phyloP scores from a whole-genome alignment of 2,329 filamentous ascomycete species.

The Stenocarpella maydis region DNA sequence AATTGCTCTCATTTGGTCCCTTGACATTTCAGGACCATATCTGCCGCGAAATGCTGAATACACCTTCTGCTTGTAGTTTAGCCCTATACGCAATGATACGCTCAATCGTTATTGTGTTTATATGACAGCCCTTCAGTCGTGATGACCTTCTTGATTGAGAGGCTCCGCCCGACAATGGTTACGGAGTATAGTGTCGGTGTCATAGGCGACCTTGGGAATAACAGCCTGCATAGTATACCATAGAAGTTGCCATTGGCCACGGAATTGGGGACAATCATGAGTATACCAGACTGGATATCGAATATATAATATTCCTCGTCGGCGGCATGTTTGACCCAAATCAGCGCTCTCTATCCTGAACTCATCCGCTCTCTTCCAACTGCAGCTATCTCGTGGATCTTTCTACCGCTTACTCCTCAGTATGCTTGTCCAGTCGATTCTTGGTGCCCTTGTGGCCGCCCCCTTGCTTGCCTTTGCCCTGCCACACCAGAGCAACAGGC shows the following conservation, averaged over 20 bases:
- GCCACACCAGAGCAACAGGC: slow-evolving; percentile 20
- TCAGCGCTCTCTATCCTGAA: background rate
- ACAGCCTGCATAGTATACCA: background rate
- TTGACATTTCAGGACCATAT: slow-evolving; percentile 18
- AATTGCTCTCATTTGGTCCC: background rate
- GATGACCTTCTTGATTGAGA: slow-evolving; percentile 12
- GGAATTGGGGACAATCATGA: background rate
- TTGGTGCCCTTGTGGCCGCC: slow-evolving; percentile 14
- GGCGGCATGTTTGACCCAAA: background rate
- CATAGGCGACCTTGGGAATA: background rate
- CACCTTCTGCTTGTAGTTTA: slow-evolving; percentile 15
- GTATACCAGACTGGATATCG: background rate
- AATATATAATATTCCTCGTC: background rate
- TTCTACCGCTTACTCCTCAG: background rate
- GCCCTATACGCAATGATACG: background rate
- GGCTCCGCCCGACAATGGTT: background rate
- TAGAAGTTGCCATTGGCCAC: background rate
- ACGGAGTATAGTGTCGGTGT: background rate
- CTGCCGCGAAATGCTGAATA: background rate
- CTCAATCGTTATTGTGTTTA: slow-evolving; percentile 10
- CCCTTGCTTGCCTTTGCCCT: slow-evolving; percentile 19
- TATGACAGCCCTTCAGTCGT: background rate
- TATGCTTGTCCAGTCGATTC: slow-evolving; percentile 7
- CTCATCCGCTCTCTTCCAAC: too few species aligned
- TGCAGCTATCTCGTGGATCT: background rate